These are phyloP conservation scores for Friedmanniomyces simplex DNA, from an alignment of 495 filamentous ascomycete species.

Conservation along the genomic window DNA sequence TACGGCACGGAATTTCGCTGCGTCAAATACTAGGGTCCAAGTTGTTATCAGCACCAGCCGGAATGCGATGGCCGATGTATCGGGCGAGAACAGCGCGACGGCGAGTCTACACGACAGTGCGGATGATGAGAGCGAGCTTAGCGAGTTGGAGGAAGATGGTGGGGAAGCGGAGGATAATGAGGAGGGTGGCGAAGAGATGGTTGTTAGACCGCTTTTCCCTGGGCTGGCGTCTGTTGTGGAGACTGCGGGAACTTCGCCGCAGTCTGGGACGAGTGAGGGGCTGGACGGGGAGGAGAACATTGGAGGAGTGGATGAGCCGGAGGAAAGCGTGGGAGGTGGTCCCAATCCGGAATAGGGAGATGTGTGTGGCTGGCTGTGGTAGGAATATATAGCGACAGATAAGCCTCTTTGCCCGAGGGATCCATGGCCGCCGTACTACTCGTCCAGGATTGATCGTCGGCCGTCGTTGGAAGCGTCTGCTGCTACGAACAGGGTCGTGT, in stretches of 20 bases:
- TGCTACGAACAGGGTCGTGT: no score
- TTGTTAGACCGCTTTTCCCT: slow-evolving; percentile 16
- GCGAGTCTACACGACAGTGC: slow-evolving; percentile 63
- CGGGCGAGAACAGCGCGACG: slow-evolving; percentile 37
- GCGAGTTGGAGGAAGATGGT: slow-evolving; percentile 47
- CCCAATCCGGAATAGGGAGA: neutral
- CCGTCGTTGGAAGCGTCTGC: no score
- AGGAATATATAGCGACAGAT: no score
- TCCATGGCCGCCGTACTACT: no score
- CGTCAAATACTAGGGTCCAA: slow-evolving; percentile 7
- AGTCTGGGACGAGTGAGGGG: neutral
- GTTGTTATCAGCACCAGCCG: slow-evolving; percentile 19
- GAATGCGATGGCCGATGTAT: slow-evolving; percentile 21
- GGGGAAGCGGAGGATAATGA: slow-evolving; percentile 23
- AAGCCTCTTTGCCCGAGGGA: no score
- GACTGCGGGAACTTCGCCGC: neutral
- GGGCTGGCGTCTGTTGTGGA: slow-evolving; percentile 3
- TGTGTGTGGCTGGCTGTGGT: neutral
- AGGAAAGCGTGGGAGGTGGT: neutral
- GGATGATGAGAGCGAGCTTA: slow-evolving; percentile 73
- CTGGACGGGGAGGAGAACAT: neutral
- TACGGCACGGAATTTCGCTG: neutral
- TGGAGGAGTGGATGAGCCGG: neutral
- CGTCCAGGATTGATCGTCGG: no score
- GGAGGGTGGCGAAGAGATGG: neutral